Evolutionary conservation across 192 early-diverging fungal genomes (phyloP), one percentile per base, ranked within the genome.

Genomic region (Lobosporangium transversale): DNA sequence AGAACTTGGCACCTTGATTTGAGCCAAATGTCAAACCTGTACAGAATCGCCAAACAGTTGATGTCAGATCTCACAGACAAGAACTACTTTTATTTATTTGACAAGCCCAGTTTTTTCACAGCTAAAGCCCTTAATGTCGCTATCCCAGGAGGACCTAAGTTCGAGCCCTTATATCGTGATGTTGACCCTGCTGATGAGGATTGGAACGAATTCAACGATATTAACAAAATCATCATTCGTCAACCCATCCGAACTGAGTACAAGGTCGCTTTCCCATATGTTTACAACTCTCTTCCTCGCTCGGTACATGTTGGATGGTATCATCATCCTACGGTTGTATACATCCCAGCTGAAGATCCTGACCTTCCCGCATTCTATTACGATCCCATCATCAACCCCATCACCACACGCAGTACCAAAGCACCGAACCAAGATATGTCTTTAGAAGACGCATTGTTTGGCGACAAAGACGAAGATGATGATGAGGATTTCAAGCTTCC

Each of bases 181-280:
- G 88, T 95, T 67, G 95, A 99, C 70, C 89, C 95, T 1, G 92
- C 89, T 1, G 98, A 99, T 80, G 96, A 99, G 79, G 98, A 99
- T 85, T 99, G 98, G 98, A 99, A 98, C 81, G 98, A 99, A 79
- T 99, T 99, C 83, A 99, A 99, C 84, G 98, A 99, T 75, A 98
- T 99, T 86, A 95, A 96, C 92, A 99, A 99, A 83, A 95, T 99
- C 65, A 99, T 99, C 60, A 97, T 99, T 58, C 92, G 98, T 45
- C 96, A 99, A 74, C 96, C 96, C 23, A 93, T 99, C 59, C 91
- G 98, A 50, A 97, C 98, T 43, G 98, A 99, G 84, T 98, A 99
- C 87, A 97, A 96, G 78, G 93, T 99, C 37, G 98, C 98, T 3
- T 99, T 97, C 81, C 98, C 98, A 53, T 97, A 94, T 75, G 82